Conservation (phyloP, 1,139 yeast species). For the Debaryomyces subglobosus region DNA sequence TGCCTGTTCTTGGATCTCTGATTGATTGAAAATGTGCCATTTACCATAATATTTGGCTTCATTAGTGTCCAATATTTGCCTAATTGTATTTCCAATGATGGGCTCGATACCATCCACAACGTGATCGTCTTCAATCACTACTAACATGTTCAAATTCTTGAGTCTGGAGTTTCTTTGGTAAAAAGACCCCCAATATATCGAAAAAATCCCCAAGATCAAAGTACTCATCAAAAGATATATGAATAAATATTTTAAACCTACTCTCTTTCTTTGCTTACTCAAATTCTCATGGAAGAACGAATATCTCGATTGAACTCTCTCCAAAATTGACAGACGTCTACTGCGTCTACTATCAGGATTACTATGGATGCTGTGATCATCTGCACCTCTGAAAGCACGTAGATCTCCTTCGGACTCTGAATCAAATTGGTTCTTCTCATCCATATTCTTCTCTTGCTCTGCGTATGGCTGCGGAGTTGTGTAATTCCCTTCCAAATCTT, state of each 20-base stretch:
- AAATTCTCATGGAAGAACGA: constrained; percentile 34
- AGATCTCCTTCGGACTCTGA: constrained; percentile 1
- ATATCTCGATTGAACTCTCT: constrained; percentile 19
- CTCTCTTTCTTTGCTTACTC: constrained; percentile 20
- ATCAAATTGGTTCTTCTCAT: background rate
- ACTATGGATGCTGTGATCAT: background rate
- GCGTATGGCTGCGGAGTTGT: background rate
- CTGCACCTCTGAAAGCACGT: background rate
- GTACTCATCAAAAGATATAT: constrained; percentile 32
- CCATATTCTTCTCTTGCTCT: background rate
- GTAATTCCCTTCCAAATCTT: background rate
- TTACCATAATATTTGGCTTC: constrained; percentile 31
- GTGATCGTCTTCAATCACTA: constrained; percentile 42
- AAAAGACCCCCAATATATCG: constrained; percentile 51
- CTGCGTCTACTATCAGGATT: constrained; percentile 16
- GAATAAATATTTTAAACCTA: constrained; percentile 20
- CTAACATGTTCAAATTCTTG: constrained; percentile 40
- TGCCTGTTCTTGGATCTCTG: constrained; percentile 33
- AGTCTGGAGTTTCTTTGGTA: constrained; percentile 31
- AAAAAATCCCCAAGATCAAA: constrained; percentile 34
- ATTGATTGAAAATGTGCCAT: constrained; percentile 40
- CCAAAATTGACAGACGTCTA: constrained; percentile 19
- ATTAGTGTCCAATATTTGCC: constrained; percentile 20
- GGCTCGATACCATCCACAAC: constrained; percentile 32
- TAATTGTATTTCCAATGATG: constrained; percentile 33